Evolutionary conservation across 208 protist genomes (phyloP).

Genomic region (Endotrypanum monterogeii): DNA sequence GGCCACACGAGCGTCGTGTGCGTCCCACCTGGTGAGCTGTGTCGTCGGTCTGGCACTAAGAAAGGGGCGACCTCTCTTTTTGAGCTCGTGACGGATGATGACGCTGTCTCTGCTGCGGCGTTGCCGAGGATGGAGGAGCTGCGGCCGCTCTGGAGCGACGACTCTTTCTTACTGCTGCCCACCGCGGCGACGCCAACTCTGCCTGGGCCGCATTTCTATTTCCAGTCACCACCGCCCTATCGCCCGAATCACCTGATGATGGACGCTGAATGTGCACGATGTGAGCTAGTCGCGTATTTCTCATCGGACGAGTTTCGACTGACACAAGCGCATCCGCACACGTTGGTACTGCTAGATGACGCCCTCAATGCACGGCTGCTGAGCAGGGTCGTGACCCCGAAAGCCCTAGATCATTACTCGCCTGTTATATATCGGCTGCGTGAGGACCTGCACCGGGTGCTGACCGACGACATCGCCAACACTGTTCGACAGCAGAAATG

Average conservation of each 20-base stretch:
- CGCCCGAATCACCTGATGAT: constrained; percentile 52
- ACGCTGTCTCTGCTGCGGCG: not conserved
- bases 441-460: constrained; percentile 17
- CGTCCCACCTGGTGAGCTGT: constrained; percentile 10
- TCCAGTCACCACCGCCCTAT: constrained; percentile 54
- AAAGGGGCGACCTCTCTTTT: not conserved
- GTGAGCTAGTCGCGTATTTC: constrained; percentile 32
- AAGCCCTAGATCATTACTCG: not conserved
- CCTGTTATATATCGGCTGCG: constrained; percentile 22
- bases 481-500: not conserved
- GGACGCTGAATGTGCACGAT: constrained; percentile 35
- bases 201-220: not conserved
- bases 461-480: constrained; percentile 1
- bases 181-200: not conserved
- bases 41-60: not conserved
- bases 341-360: constrained; percentile 42
- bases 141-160: constrained; percentile 12
- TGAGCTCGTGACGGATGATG: constrained; percentile 8
- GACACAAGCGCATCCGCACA: constrained; percentile 19
- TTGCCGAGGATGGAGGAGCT: constrained; percentile 16
- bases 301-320: constrained; percentile 22
- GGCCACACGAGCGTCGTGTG: constrained; percentile 74
- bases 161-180: not conserved
- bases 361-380: constrained; percentile 16
- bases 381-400: constrained; percentile 4